Evolutionary conservation across 176 grass and related monocot species (phyloP).

Genomic region (Bonia amplexicaulis): DNA sequence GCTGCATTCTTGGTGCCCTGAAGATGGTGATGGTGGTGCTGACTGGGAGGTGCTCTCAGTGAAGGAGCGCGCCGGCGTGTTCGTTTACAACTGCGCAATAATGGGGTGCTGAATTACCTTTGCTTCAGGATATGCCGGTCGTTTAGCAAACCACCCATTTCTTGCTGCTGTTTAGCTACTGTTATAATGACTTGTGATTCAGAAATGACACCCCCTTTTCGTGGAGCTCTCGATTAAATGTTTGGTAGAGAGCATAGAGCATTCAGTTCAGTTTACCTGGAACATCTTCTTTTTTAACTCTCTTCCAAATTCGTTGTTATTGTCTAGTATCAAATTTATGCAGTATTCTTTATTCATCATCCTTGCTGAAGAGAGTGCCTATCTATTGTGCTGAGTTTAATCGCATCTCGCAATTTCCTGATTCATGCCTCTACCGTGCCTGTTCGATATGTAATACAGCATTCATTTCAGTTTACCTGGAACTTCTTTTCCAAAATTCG

Average conservation of each 20-base stretch:
- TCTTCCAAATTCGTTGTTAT: conserved; percentile 24
- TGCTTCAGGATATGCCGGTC: conserved; percentile 16
- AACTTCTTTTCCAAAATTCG: conserved; percentile 32
- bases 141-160: conserved; percentile 32
- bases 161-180: conserved; percentile 38
- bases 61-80: conserved; percentile 63
- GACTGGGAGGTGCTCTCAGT: conserved; percentile 85
- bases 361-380: background rate
- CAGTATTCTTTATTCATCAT: conserved; percentile 41
- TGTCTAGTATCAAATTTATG: conserved; percentile 29
- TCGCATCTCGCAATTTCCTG: background rate
- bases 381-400: background rate
- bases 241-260: conserved; percentile 51
- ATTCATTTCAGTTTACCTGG: conserved; percentile 32
- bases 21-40: conserved; percentile 37
- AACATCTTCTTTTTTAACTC: conserved; percentile 23
- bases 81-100: conserved; percentile 92
- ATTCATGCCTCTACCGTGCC: background rate
- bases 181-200: conserved; percentile 57
- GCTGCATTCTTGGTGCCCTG: conserved; percentile 79
- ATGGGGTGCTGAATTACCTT: conserved; percentile 76
- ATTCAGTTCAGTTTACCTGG: conserved; percentile 62
- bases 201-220: conserved; percentile 41
- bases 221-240: conserved; percentile 43
- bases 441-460: conserved; percentile 17